Percentiles rank a stretch among this genome's conserved stretches.
These are phyloP conservation scores for Ganoderma multipileum DNA, from an alignment of 1,284 basidiomycete genomes.

Conservation along the genomic window DNA sequence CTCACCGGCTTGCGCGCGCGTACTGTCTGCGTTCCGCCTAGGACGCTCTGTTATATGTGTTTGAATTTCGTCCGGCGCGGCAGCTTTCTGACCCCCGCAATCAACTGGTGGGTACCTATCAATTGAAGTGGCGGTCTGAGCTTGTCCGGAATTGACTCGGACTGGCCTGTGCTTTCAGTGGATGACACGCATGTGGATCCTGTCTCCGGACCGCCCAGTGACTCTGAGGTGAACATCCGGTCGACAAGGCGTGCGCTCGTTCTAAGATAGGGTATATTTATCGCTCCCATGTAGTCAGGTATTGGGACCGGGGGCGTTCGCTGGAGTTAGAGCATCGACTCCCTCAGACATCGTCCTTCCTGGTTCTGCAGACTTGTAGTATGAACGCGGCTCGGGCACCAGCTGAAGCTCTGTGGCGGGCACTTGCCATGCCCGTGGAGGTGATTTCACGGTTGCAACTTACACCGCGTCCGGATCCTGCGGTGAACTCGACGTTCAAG, in stretches of 20 bases:
- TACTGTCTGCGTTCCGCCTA: background rate
- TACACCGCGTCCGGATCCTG: constrained; percentile 46
- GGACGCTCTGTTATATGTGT: background rate
- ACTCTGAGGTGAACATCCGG: background rate
- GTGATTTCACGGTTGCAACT: constrained; percentile 46
- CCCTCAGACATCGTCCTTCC: background rate
- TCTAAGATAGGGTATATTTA: background rate
- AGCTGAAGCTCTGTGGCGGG: constrained; percentile 44
- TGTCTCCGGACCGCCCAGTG: background rate
- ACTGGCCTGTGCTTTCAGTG: background rate
- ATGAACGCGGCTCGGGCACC: constrained; percentile 16
- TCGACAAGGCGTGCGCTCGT: background rate
- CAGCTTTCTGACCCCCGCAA: background rate
- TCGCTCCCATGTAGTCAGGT: background rate
- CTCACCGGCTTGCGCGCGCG: background rate
- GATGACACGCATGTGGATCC: background rate
- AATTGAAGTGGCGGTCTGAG: background rate
- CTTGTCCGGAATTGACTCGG: background rate
- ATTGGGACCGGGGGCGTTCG: background rate
- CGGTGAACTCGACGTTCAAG: constrained; percentile 57
- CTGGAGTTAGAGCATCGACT: background rate
- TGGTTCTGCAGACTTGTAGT: background rate
- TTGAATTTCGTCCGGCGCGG: background rate
- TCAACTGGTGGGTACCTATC: background rate
- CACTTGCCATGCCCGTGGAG: constrained; percentile 44